phyloP scores from a whole-genome alignment of 75 land plant species.

The Pinus tabuliformis region DNA sequence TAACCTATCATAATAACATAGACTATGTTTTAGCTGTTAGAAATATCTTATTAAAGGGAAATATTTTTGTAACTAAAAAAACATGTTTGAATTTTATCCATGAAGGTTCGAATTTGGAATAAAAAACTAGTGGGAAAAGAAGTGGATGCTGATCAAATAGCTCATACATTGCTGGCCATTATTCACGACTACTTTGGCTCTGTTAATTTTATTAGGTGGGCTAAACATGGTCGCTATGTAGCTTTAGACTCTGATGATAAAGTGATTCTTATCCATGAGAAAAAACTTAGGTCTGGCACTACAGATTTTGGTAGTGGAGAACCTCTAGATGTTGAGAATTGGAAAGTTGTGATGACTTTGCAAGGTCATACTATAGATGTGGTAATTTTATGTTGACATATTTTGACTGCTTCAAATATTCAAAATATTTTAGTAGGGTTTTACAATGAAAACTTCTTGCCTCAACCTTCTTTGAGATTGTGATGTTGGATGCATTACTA shows the following conservation, averaged over 20 bases:
- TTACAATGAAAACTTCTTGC: neutral
- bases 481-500: neutral
- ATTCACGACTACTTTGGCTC: slow-evolving; percentile 95
- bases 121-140: slow-evolving; percentile 62
- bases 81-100: neutral
- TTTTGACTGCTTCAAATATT: neutral
- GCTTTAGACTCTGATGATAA: slow-evolving; percentile 98
- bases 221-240: slow-evolving; percentile 78
- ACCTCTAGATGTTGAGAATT: slow-evolving; percentile 95
- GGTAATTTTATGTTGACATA: slow-evolving; percentile 46
- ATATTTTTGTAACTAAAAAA: no score
- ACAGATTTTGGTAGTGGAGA: slow-evolving; percentile 99
- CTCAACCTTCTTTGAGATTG: neutral
- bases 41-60: no score
- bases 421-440: neutral
- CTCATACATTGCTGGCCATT: slow-evolving; percentile 73
- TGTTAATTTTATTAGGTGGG: slow-evolving; percentile 98
- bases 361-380: slow-evolving; percentile 98
- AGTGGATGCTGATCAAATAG: slow-evolving; percentile 35
- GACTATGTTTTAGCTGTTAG: no score
- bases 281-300: slow-evolving; percentile 88
- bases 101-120: slow-evolving; percentile 91
- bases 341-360: slow-evolving; percentile 88
- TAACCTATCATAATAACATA: no score
- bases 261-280: slow-evolving; percentile 81